These are phyloP conservation scores for Yamadazyma diddensiae DNA, from an alignment of 1,139 yeast species.

Conservation along the genomic window DNA sequence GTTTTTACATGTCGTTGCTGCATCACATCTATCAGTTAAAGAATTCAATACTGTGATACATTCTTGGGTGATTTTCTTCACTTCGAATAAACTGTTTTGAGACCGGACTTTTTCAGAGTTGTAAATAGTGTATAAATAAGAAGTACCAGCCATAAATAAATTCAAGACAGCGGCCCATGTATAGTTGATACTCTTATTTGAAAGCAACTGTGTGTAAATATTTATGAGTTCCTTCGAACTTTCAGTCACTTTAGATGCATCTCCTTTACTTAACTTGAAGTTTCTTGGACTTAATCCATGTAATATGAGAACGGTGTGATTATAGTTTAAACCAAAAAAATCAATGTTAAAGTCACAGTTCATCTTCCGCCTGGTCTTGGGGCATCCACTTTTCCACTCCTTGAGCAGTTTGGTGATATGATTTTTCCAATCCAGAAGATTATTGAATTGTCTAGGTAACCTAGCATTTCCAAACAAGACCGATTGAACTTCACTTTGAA, in stretches of 20 bases:
- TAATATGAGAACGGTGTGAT: constrained; percentile 68
- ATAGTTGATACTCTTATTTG: constrained; percentile 63
- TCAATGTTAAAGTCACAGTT: constrained; percentile 72
- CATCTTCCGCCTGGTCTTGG: constrained; percentile 56
- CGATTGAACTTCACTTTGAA: constrained; percentile 77
- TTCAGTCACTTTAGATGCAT: constrained; percentile 55
- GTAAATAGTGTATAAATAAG: constrained; percentile 73
- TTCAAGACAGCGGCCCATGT: constrained; percentile 95
- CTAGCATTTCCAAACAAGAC: constrained; percentile 68
- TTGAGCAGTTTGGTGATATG: constrained; percentile 52
- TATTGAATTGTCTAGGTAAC: constrained; percentile 60
- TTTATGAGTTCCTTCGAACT: constrained; percentile 66
- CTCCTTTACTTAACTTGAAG: constrained; percentile 50
- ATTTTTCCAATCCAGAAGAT: constrained; percentile 57
- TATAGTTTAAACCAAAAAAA: constrained; percentile 71
- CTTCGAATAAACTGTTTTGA: constrained; percentile 46
- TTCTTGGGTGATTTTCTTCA: constrained; percentile 53
- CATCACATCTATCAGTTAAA: constrained; percentile 69
- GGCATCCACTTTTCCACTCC: constrained; percentile 58
- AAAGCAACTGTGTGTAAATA: constrained; percentile 57
- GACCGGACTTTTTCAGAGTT: constrained; percentile 57
- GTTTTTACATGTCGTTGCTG: constrained; percentile 70
- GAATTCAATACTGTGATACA: constrained; percentile 62
- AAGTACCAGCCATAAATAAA: constrained; percentile 84
- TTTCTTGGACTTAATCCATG: constrained; percentile 78